Percentiles rank a stretch among this genome's conserved stretches.
phyloP scores from a whole-genome alignment of 805 yeast species.

The Jamesozyma spencerorum region DNA sequence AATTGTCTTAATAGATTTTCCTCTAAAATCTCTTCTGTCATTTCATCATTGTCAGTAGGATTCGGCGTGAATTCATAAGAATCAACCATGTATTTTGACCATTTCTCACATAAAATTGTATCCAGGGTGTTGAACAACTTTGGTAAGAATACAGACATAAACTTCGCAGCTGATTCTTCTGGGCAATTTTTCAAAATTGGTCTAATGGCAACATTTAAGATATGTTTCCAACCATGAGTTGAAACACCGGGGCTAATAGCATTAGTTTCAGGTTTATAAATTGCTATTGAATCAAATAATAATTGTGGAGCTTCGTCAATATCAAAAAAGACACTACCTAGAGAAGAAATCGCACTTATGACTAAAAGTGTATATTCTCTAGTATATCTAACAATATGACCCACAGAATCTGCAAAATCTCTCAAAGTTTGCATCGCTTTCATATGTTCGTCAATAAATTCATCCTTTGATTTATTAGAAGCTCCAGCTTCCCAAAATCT shows the following conservation, averaged over 20 bases:
- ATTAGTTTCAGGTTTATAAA: slow-evolving; percentile 46
- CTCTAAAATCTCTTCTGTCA: slow-evolving; percentile 97
- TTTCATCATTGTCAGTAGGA: slow-evolving; percentile 63
- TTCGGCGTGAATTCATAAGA: slow-evolving; percentile 41
- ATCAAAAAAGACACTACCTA: slow-evolving; percentile 82
- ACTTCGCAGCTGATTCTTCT: slow-evolving; percentile 48
- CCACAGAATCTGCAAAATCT: slow-evolving; percentile 96
- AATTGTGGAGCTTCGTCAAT: slow-evolving; percentile 70
- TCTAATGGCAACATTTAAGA: slow-evolving; percentile 81
- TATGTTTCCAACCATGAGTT: slow-evolving; percentile 93
- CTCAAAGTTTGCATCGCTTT: slow-evolving; percentile 88
- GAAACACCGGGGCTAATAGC: slow-evolving; percentile 63
- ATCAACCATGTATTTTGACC: slow-evolving; percentile 43
- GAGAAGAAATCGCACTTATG: slow-evolving; percentile 76
- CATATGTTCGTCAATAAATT: slow-evolving; percentile 87
- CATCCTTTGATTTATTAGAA: slow-evolving; percentile 85
- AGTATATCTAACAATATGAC: slow-evolving; percentile 90
- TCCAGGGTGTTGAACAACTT: slow-evolving; percentile 66
- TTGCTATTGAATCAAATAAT: slow-evolving; percentile 78
- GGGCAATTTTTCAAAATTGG: slow-evolving; percentile 88
- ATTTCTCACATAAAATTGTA: slow-evolving; percentile 57
- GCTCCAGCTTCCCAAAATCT: slow-evolving; percentile 99
- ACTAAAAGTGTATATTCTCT: slow-evolving; percentile 92
- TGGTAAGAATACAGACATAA: slow-evolving; percentile 73
- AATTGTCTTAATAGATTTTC: slow-evolving; percentile 89